Evolutionary conservation across 2,329 filamentous ascomycete species (phyloP).

Genomic region (Neobulgaria alba): DNA sequence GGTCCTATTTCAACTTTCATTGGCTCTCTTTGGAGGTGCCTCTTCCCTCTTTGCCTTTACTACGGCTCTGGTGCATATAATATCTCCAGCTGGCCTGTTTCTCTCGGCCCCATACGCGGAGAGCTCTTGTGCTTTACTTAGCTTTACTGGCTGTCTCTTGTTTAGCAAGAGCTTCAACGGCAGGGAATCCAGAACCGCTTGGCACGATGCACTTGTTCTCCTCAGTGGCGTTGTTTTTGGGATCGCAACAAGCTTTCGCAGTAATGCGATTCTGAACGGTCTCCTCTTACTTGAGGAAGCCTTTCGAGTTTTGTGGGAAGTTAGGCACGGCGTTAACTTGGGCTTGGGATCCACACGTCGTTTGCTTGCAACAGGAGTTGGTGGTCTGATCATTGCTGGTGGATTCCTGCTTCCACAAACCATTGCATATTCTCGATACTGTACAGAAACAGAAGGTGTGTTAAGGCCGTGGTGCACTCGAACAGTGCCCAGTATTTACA

Average conservation of each 20-base stretch:
- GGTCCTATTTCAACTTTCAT: constrained; percentile 58
- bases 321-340: constrained; percentile 35
- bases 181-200: constrained; percentile 27
- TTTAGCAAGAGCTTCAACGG: constrained; percentile 46
- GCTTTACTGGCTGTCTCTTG: constrained; percentile 62
- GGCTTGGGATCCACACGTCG: constrained; percentile 38
- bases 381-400: constrained; percentile 57
- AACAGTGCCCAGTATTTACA: constrained; percentile 77
- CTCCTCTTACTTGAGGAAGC: constrained; percentile 52
- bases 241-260: constrained; percentile 63
- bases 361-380: constrained; percentile 50
- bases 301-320: constrained; percentile 43
- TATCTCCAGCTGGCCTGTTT: constrained; percentile 85
- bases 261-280: constrained; percentile 81
- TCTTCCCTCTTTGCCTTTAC: constrained; percentile 48
- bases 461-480: constrained; percentile 65
- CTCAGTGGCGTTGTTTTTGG: constrained; percentile 62
- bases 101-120: constrained; percentile 82
- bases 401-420: constrained; percentile 67
- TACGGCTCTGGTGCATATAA: constrained; percentile 64
- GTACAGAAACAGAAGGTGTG: constrained; percentile 31
- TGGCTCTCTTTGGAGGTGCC: constrained; percentile 42
- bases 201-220: constrained; percentile 43
- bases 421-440: constrained; percentile 67
- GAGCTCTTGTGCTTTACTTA: constrained; percentile 67